Evolutionary conservation across 2,329 filamentous ascomycete genomes (phyloP), one percentile per base, ranked within the genome.

Genomic region (Ophiocordyceps robertsii): DNA sequence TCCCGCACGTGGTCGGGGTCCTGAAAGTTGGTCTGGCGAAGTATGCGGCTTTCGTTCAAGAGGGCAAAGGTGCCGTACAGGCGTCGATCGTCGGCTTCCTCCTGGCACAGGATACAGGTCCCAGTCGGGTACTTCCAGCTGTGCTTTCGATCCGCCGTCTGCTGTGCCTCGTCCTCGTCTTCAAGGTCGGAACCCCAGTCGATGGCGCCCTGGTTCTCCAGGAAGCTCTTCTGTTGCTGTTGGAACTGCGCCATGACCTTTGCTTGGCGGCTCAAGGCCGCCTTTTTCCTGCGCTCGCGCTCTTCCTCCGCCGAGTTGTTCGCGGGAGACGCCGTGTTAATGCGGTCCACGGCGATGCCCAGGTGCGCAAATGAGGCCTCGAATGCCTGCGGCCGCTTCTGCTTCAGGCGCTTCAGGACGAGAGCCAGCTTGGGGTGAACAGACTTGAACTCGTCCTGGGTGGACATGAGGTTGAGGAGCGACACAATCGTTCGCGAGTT

Each of bases 161-260:
- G 67, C 14, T 66, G 64, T 16, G 64, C 59, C 36, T 68, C 64
- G 47, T 84, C 75, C 38, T 92, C 82, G 24, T 84, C 77, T n/a
- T 84, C 85, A 40, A 87, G 75, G 46, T 92, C 84, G 32, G 64
- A 66, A 13, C 85, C 88, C 84, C 87, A 95, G 59, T 95, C 84
- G 46, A 95, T 75, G 36, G 80, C 73, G n/a, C 77, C 82, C 60
- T 95, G 89, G 49, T 82, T 92, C 44, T 86, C 83, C 65, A 98
- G 68, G 63, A 98, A 98, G 53, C 79, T 92, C 63, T 93, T 90
- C 58, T 96, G 93, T 56, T 98, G 90, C 57, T 95, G 84, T 59
- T 96, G 92, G 63, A 98, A 95, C 56, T 95, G 88, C 2, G 89
- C 92, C 89, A 98, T 95, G 29, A 98, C 87, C 55, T 80, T 84